These are phyloP conservation scores for Solanum hybrid DNA, from an alignment of 305 asterid genomes.

Conservation along the genomic window DNA sequence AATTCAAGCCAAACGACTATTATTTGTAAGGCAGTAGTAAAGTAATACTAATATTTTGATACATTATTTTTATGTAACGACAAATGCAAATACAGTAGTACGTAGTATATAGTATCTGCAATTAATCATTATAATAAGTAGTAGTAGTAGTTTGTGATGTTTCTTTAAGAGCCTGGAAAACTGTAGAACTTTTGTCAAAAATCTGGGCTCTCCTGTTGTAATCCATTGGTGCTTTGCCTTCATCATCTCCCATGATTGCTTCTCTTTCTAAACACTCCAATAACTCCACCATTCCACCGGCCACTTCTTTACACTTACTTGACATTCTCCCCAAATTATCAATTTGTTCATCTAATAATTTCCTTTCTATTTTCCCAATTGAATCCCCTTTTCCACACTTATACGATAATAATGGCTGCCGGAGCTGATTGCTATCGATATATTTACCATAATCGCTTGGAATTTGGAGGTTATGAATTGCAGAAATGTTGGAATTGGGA, in stretches of 20 bases:
- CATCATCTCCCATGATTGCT: conserved; percentile 84
- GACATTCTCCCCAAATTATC: conserved; percentile 14
- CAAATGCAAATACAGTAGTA: not conserved
- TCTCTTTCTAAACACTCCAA: conserved; percentile 45
- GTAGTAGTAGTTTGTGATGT: not conserved
- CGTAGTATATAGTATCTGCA: not conserved
- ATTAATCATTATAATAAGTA: not conserved
- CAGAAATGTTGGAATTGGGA: not conserved
- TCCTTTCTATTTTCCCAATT: conserved; percentile 7
- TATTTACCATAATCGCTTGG: not conserved
- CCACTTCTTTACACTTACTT: conserved; percentile 16
- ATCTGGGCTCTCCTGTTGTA: conserved; percentile 70
- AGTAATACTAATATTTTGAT: not conserved
- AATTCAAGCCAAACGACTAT: too few species aligned
- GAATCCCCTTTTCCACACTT: conserved; percentile 24
- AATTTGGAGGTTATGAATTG: not conserved
- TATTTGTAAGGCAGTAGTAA: not conserved
- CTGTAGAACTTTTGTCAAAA: conserved; percentile 47
- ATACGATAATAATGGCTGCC: not conserved
- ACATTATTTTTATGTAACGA: not conserved
- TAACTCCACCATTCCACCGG: conserved; percentile 40
- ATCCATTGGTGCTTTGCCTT: conserved; percentile 65
- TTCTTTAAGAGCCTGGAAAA: conserved; percentile 59
- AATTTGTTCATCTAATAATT: conserved; percentile 10
- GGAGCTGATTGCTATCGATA: not conserved